Base-by-base conservation (phyloP, 1,284 basidiomycete genomes). In the Tranzscheliella williamsii region DNA sequence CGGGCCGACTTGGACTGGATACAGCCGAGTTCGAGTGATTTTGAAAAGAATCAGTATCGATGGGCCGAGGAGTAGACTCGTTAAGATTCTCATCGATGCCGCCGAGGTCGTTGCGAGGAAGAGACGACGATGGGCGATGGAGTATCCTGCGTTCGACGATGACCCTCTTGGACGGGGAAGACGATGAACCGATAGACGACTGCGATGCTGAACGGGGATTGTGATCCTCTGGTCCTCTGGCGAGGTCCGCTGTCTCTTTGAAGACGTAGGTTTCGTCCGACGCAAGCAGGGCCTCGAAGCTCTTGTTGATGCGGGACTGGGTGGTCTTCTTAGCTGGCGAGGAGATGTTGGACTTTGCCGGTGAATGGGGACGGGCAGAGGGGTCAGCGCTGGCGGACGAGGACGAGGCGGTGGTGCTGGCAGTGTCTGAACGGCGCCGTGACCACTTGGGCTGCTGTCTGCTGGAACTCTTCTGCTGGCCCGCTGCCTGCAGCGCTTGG, bases 231-330 rank as follows among this genome's bases (percentile, higher is more conserved):
- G 41, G 40, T 18, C 46, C 48, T 9, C 41, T 35, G 7, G 54
- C 56, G 15, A 56, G 23, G 18, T 44, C 58, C 24, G 55, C 38
- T 1, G 45, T 51, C 8, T 66, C 61, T 42, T 49, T 61, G 4
- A 67, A 31, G 20, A 64, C 50, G 36, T 53, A 61, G 17, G 67
- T 70, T 38, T 70, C 49, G 52, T 65, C 54, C 5, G 62, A 66
- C 2, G 54, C 55, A 16, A 70, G 58, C 20, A 68, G 24, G 4
- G 52, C 55, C 34, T 70, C 67, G 33, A 70, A 70, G 35, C 45
- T 49, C 18, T 55, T 56, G 11, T 55, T 56, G 23, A 65, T 68
- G 13, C 53, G 56, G 7, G 45, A 38, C 5, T 46, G 45, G 16
- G 23, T 16, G 32, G 51, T 61, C 34, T 42, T 40, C n/a, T 53